These are phyloP conservation scores for Schwanniomyces polymorphus DNA, from an alignment of 805 yeast genomes.

Conservation along the genomic window DNA sequence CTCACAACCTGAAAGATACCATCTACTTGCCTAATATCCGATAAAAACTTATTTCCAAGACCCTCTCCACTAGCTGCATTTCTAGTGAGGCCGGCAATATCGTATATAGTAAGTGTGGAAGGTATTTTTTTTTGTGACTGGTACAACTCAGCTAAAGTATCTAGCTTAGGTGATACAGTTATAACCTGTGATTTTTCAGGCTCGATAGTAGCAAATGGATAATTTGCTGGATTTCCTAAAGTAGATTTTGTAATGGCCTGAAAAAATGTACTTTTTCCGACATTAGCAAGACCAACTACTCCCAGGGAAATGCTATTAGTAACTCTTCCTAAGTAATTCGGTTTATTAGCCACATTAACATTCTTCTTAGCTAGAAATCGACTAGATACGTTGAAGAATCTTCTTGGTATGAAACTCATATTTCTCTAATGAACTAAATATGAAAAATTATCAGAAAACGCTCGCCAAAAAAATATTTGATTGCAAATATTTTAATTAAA, in stretches of 20 bases:
- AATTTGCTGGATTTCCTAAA: slow-evolving; percentile 55
- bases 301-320: slow-evolving; percentile 40
- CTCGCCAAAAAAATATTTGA: not conserved
- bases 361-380: slow-evolving; percentile 4
- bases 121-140: slow-evolving; percentile 52
- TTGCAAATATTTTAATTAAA: not conserved
- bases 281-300: slow-evolving; percentile 67
- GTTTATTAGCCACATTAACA: not conserved
- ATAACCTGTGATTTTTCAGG: slow-evolving; percentile 64
- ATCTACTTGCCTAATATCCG: slow-evolving; percentile 69
- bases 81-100: slow-evolving; percentile 69
- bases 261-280: slow-evolving; percentile 46
- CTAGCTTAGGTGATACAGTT: slow-evolving; percentile 52
- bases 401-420: not conserved
- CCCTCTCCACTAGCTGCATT: slow-evolving; percentile 69
- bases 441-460: not conserved
- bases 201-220: slow-evolving; percentile 76
- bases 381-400: not conserved
- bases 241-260: slow-evolving; percentile 59
- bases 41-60: slow-evolving; percentile 69
- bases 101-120: slow-evolving; percentile 57
- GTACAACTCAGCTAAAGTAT: slow-evolving; percentile 48
- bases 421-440: not conserved
- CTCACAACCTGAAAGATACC: slow-evolving; percentile 71
- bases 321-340: slow-evolving; percentile 28